Percentiles rank a stretch among this genome's conserved stretches.
These are phyloP conservation scores for Phaeophleospora eucalypticola DNA, from an alignment of 2,329 filamentous ascomycete genomes.

Conservation along the genomic window DNA sequence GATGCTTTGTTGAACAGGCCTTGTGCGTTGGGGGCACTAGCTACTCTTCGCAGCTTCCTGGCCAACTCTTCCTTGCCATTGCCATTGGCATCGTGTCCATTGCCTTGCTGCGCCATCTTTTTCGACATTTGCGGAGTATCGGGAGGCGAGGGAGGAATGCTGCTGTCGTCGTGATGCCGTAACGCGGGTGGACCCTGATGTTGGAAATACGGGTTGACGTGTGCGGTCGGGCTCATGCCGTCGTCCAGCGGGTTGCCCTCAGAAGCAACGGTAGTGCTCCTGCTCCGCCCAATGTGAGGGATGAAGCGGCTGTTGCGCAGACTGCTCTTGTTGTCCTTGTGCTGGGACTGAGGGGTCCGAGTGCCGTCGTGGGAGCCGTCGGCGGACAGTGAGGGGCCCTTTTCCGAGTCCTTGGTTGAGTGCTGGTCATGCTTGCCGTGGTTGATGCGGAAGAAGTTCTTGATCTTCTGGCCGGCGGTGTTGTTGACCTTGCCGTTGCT, in stretches of 20 bases:
- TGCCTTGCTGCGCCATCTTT: conserved; percentile 63
- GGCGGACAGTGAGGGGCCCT: conserved; percentile 27
- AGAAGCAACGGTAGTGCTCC: conserved; percentile 85
- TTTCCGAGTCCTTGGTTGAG: conserved; percentile 33
- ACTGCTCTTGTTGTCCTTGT: conserved; percentile 43
- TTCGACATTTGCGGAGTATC: conserved; percentile 72
- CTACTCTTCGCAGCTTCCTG: conserved; percentile 85
- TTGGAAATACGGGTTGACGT: conserved; percentile 95
- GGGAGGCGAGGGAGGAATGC: conserved; percentile 85
- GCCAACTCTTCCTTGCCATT: conserved; percentile 92
- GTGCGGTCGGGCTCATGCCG: conserved; percentile 81
- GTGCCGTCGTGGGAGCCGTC: conserved; percentile 39
- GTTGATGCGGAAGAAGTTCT: conserved; percentile 66
- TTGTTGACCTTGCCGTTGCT: conserved; percentile 46
- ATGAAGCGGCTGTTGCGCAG: conserved; percentile 87
- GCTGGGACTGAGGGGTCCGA: conserved; percentile 52
- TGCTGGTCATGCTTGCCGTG: conserved; percentile 40
- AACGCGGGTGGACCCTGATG: conserved; percentile 92
- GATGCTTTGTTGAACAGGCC: conserved; percentile 68
- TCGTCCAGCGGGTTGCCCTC: conserved; percentile 90
- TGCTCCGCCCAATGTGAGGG: conserved; percentile 77
- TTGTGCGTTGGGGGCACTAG: conserved; percentile 94
- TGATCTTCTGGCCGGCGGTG: conserved; percentile 59
- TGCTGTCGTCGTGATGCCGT: conserved; percentile 91
- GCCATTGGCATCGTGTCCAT: conserved; percentile 62